A percentile compares a stretch with the other conserved stretches of the same genome.
Conservation (phyloP, 192 early-diverging fungal genomes). For the Podila epigama region DNA sequence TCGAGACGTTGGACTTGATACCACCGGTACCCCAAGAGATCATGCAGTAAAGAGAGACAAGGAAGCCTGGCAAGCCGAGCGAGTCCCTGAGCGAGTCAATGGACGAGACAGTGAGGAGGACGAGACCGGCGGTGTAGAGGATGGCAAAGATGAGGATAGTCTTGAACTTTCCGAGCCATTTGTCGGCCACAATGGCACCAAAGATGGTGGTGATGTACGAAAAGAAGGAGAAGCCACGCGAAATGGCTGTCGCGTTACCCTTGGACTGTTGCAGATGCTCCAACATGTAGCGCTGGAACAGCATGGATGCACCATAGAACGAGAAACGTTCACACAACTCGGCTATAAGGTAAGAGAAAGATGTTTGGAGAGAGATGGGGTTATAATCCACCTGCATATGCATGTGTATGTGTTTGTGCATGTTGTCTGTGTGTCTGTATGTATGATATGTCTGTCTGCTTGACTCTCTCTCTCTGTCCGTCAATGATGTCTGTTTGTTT, state of each 20-base stretch:
- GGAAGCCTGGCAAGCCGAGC: constrained; percentile 61
- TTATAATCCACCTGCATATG: too few relatives aligned
- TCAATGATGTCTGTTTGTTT: too few relatives aligned
- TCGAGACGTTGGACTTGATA: constrained; percentile 71
- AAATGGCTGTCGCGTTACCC: constrained; percentile 60
- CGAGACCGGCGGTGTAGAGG: constrained; percentile 63
- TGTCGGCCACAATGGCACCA: constrained; percentile 67
- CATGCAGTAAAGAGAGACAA: constrained; percentile 62
- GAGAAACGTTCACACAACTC: constrained; percentile 72
- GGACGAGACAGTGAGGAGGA: constrained; percentile 62
- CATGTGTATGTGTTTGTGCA: too few relatives aligned
- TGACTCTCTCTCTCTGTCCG: too few relatives aligned
- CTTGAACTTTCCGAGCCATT: constrained; percentile 71
- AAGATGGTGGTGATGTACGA: constrained; percentile 70
- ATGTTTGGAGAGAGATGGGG: not conserved
- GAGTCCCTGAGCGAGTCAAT: constrained; percentile 58
- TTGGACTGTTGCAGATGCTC: constrained; percentile 52
- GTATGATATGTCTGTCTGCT: too few relatives aligned
- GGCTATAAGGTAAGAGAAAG: constrained; percentile 52
- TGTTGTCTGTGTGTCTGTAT: too few relatives aligned
- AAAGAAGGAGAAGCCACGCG: constrained; percentile 71
- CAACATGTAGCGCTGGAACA: constrained; percentile 71
- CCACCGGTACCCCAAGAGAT: constrained; percentile 71
- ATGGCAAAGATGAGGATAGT: constrained; percentile 66
- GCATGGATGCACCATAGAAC: constrained; percentile 67